Evolutionary conservation across 2,329 filamentous ascomycete genomes (phyloP).

Genomic region (Blumeriella jaapii): DNA sequence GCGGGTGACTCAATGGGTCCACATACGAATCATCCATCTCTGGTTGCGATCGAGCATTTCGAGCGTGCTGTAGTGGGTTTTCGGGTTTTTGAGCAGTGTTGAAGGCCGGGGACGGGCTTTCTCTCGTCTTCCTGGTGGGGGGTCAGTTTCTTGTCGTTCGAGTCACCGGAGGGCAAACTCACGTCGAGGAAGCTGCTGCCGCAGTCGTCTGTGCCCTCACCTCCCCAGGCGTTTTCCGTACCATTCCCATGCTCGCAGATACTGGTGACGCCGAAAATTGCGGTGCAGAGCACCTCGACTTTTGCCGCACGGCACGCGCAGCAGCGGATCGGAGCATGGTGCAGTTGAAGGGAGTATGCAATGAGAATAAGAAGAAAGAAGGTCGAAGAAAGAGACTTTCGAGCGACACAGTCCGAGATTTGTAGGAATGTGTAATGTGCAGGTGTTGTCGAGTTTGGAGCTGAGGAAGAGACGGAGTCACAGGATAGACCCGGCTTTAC

Average conservation of each 20-base stretch:
- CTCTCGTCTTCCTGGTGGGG: slow-evolving; percentile 40
- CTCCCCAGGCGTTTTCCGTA: slow-evolving; percentile 31
- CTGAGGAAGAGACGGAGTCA: too few relatives aligned
- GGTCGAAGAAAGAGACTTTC: slow-evolving; percentile 4
- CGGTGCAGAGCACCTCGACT: slow-evolving; percentile 22
- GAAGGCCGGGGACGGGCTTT: slow-evolving; percentile 52
- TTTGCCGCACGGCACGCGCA: slow-evolving; percentile 32
- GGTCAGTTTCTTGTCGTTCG: slow-evolving; percentile 22
- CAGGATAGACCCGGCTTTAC: too few relatives aligned
- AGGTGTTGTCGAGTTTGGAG: not conserved
- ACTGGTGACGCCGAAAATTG: slow-evolving; percentile 34
- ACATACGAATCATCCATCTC: slow-evolving; percentile 76
- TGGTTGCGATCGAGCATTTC: slow-evolving; percentile 40
- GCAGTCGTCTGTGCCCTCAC: slow-evolving; percentile 40
- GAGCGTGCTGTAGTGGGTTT: slow-evolving; percentile 58
- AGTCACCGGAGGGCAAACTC: slow-evolving; percentile 13
- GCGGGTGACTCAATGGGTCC: slow-evolving; percentile 15
- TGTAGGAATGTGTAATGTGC: too few relatives aligned
- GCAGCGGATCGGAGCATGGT: slow-evolving; percentile 38
- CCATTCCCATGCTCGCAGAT: slow-evolving; percentile 21
- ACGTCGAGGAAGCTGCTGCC: slow-evolving; percentile 29
- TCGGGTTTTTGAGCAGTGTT: slow-evolving; percentile 34
- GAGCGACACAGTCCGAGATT: slow-evolving; percentile 6
- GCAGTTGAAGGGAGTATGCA: slow-evolving; percentile 6
- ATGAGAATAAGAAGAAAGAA: slow-evolving; percentile 1